These are phyloP conservation scores for Solanum clarkiae DNA, from an alignment of 257 asterid species.

Conservation along the genomic window DNA sequence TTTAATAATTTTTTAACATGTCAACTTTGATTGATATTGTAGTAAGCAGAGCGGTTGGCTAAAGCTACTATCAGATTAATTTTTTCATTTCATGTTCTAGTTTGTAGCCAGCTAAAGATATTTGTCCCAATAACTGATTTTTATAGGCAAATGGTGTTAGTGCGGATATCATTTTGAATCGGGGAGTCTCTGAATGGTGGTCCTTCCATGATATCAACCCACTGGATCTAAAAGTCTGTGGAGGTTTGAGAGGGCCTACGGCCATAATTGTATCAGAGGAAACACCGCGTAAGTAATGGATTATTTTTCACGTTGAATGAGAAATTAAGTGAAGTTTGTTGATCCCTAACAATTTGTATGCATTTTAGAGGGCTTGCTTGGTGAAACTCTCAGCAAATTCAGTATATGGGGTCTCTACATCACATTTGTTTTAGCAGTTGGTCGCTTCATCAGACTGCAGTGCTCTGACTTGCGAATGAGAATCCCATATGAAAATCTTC, in stretches of 20 bases:
- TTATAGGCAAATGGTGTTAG: conserved; percentile 58
- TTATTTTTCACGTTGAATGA: not conserved
- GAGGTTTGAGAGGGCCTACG: conserved; percentile 80
- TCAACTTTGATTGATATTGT: not conserved
- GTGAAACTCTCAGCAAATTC: conserved; percentile 98
- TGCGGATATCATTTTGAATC: conserved; percentile 72
- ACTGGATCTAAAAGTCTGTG: conserved; percentile 41
- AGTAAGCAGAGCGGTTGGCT: not conserved
- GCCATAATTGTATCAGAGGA: conserved; percentile 95
- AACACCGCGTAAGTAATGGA: conserved; percentile 79
- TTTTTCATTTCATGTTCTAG: not conserved
- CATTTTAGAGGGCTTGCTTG: conserved; percentile 92
- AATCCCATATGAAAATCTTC: conserved; percentile 97
- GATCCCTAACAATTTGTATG: not conserved
- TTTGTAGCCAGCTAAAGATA: not conserved
- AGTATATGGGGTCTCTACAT: conserved; percentile 98
- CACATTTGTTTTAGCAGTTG: conserved; percentile 98
- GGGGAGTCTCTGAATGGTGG: conserved; percentile 69
- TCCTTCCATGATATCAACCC: conserved; percentile 68
- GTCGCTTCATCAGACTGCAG: conserved; percentile 91
- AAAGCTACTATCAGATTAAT: not conserved
- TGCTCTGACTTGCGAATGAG: conserved; percentile 97
- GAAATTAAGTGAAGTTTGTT: not conserved
- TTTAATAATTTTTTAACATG: not conserved
- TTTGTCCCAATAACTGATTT: not conserved